Conservation (phyloP, 768 basidiomycete genomes). For the Amanita pseudoporphyria region DNA sequence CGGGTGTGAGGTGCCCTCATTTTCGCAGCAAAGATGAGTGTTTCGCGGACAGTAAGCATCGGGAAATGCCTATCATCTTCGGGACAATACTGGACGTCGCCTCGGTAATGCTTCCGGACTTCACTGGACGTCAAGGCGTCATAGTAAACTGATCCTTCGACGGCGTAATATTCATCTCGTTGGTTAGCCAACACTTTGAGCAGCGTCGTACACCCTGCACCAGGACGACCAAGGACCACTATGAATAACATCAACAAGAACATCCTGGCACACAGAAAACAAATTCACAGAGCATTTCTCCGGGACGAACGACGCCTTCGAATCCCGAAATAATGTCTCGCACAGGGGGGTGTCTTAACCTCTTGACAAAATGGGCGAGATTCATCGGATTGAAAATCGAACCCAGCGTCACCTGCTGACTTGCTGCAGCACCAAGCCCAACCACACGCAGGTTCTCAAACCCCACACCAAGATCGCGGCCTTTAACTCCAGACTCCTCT, state of each 20-base stretch:
- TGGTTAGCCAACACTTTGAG: constrained; percentile 78
- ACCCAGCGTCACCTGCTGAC: constrained; percentile 50
- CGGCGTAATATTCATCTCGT: constrained; percentile 52
- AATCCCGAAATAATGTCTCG: constrained; percentile 55
- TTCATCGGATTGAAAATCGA: constrained; percentile 47
- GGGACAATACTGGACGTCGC: constrained; percentile 73
- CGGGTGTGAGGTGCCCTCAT: constrained; percentile 58
- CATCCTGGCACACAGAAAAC: neutral
- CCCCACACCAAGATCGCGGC: constrained; percentile 49
- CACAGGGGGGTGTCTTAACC: constrained; percentile 47
- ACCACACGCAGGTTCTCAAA: constrained; percentile 52
- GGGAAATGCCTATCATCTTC: constrained; percentile 87
- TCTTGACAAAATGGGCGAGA: constrained; percentile 32
- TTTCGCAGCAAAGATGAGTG: constrained; percentile 58
- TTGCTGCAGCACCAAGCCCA: constrained; percentile 47
- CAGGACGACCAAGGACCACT: constrained; percentile 84
- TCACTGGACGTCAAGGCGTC: constrained; percentile 64
- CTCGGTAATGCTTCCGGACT: constrained; percentile 56
- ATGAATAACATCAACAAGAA: neutral
- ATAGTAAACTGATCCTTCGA: constrained; percentile 67
- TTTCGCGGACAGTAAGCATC: constrained; percentile 71
- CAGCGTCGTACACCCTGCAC: constrained; percentile 78
- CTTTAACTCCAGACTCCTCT: constrained; percentile 37
- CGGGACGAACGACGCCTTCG: constrained; percentile 54
- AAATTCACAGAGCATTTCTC: constrained; percentile 70